Evolutionary conservation across 768 basidiomycete species (phyloP), one percentile per base, ranked within the genome.

Genomic region (Lepiota venenata): DNA sequence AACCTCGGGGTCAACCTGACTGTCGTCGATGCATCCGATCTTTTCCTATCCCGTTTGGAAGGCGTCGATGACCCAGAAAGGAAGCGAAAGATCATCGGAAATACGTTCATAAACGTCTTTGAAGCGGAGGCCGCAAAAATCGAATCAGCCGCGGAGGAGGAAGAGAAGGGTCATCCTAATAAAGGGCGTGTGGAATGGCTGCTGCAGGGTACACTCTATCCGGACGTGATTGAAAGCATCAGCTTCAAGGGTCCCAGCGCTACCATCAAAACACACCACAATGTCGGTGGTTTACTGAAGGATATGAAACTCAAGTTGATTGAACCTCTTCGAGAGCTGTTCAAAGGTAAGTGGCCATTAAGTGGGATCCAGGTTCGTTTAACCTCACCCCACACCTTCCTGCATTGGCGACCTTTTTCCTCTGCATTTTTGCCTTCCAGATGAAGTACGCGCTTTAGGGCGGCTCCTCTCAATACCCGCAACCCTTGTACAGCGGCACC

Each of bases 261-360:
- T 37, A 98, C 96, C 9, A 99, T 99, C 79, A 99, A 99, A 79
- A 98, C 97, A 2, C 97, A 99, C 69, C 97, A 98, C 70, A 99
- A 99, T 61, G 97, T 98, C 60, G 97, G 97, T 25, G 96, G 96
- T 2, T 75, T 99, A 48, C 78, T 98, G 57, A 91, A 89, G 66
- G 88, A 98, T 71, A 99, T 98, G 97, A 97, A 93, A 70, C 81
- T 99, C 63, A 98, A 98, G 75, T 80, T 99, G 47, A 98, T 99
- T 60, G 97, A 99, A 73, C 97, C 97, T 16, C 74, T 99, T 36
- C 81, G 97, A 35, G 97, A 98, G 74, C 78, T 99, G 15, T 99
- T 99, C 84, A 98, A 99, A 78, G 97, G 96, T 92, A 60, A 20
- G 76, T 18, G 40, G 27, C 18, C 1, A 20, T 37, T 37, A 7